Conservation (phyloP, 352 stramenopile species). For the Phytopythium kandeliae region DNA sequence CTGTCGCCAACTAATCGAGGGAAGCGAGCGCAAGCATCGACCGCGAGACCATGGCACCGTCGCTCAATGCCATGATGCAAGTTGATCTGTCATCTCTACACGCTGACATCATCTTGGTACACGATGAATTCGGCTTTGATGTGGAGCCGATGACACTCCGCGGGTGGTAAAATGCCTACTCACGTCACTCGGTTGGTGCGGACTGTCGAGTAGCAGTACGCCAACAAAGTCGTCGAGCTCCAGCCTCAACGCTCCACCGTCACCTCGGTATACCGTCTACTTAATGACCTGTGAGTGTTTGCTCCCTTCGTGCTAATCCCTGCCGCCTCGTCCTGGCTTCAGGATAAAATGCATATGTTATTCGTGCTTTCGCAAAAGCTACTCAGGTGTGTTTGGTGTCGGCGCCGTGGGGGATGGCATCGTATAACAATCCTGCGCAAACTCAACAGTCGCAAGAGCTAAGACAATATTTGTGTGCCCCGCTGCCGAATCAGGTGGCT, state of each 20-base stretch:
- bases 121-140: background rate
- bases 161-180: background rate
- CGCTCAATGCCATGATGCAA: constrained; percentile 23
- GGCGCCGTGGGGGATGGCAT: background rate
- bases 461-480: background rate
- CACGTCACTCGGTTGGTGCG: background rate
- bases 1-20: background rate
- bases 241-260: constrained; percentile 17
- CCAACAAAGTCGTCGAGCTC: constrained; percentile 25
- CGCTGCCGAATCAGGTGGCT: constrained; percentile 14
- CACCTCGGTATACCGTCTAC: constrained; percentile 7
- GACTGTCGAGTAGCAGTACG: constrained; percentile 16
- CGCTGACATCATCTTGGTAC: constrained; percentile 20
- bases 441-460: no score
- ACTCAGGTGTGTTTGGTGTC: constrained; percentile 17
- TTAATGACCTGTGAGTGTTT: no score
- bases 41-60: constrained; percentile 8
- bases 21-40: background rate
- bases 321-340: background rate
- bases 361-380: constrained; percentile 32
- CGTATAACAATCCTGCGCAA: no score
- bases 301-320: no score
- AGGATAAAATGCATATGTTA: constrained; percentile 35
- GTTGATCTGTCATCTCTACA: constrained; percentile 23
- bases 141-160: background rate